Conservation (phyloP, 768 basidiomycete genomes). For the Dacryopinax primogenitus region DNA sequence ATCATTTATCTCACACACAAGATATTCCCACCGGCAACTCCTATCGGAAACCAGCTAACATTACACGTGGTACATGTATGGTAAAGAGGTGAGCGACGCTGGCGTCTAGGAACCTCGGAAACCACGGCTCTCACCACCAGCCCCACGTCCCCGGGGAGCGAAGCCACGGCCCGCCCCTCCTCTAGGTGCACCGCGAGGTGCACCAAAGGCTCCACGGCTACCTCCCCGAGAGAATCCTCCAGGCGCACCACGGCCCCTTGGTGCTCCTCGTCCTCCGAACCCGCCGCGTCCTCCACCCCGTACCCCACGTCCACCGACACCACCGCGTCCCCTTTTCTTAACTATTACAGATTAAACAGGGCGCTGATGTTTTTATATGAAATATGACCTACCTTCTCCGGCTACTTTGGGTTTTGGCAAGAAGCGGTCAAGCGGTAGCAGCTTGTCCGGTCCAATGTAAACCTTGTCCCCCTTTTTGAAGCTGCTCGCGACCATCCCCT, state of each 20-base stretch:
- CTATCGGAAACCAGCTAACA: neutral
- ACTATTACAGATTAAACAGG: conserved; percentile 13
- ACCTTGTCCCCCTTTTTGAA: conserved; percentile 98
- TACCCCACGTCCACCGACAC: conserved; percentile 23
- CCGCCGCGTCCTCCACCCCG: too few relatives aligned
- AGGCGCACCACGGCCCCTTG: conserved; percentile 23
- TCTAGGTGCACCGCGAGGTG: conserved; percentile 14
- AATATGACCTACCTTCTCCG: conserved; percentile 35
- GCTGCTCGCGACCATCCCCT: conserved; percentile 87
- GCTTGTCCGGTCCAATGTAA: conserved; percentile 93
- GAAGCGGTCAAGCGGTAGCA: conserved; percentile 91
- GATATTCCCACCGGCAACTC: neutral
- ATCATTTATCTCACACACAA: neutral
- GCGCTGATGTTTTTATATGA: conserved; percentile 14
- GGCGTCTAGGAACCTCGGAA: neutral
- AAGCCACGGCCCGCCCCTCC: conserved; percentile 11
- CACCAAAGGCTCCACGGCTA: neutral
- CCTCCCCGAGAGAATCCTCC: conserved; percentile 18
- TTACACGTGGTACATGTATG: neutral
- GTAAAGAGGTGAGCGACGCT: neutral
- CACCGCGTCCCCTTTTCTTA: conserved; percentile 38
- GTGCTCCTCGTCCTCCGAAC: conserved; percentile 32
- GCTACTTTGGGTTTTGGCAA: conserved; percentile 84
- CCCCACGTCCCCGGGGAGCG: conserved; percentile 13
- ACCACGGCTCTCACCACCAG: neutral